These are phyloP conservation scores for Leccinum sublutescens DNA, from an alignment of 768 basidiomycete species.

Conservation along the genomic window DNA sequence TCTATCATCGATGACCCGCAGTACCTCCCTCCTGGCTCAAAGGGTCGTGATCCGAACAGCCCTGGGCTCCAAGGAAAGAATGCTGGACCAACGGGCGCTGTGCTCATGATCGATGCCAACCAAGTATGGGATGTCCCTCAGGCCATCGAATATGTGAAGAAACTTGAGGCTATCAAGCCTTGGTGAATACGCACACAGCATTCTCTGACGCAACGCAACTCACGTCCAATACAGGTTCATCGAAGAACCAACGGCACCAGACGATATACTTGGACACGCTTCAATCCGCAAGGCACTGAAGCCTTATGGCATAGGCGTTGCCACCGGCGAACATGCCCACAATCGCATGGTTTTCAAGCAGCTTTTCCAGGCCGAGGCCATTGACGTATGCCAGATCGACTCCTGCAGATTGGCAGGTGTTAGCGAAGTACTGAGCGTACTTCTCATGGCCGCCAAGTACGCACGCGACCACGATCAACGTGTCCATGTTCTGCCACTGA, in stretches of 20 bases:
- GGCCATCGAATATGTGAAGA: conserved; percentile 88
- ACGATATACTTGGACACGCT: conserved; percentile 89
- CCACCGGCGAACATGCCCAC: conserved; percentile 96
- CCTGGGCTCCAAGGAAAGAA: conserved; percentile 81
- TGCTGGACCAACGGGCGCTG: conserved; percentile 89
- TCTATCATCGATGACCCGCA: conserved; percentile 94
- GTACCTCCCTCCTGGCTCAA: conserved; percentile 61
- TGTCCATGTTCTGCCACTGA: conserved; percentile 1
- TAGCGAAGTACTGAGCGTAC: conserved; percentile 88
- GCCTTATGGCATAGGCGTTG: conserved; percentile 85
- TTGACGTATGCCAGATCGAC: conserved; percentile 95
- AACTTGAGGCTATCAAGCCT: conserved; percentile 76
- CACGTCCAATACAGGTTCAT: conserved; percentile 66
- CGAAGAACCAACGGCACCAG: conserved; percentile 95
- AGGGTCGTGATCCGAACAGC: conserved; percentile 58
- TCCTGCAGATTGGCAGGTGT: conserved; percentile 92
- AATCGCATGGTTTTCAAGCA: conserved; percentile 98
- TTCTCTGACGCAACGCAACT: background rate
- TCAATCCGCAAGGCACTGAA: conserved; percentile 80
- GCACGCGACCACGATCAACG: conserved; percentile 15
- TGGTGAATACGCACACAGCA: conserved; percentile 50
- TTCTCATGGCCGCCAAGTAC: conserved; percentile 91
- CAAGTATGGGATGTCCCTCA: conserved; percentile 94
- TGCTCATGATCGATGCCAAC: conserved; percentile 97
- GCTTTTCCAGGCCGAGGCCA: conserved; percentile 85